phyloP scores from a whole-genome alignment of 1,284 basidiomycete genomes.

The Sporisorium exsertum region DNA sequence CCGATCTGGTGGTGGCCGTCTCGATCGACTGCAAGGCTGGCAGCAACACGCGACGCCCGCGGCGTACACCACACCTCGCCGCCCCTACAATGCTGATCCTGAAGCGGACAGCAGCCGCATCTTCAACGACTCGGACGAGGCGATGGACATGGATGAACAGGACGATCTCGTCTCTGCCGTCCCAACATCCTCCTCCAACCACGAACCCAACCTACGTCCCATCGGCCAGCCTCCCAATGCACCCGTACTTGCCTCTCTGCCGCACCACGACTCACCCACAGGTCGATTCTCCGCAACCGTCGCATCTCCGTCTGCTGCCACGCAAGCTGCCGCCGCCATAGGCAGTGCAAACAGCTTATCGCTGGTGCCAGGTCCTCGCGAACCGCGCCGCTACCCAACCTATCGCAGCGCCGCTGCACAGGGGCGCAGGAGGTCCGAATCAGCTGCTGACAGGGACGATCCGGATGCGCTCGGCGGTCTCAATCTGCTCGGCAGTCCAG shows the following conservation, averaged over 20 bases:
- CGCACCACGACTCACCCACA: slow-evolving; percentile 43
- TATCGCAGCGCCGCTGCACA: slow-evolving; percentile 4
- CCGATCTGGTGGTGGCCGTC: slow-evolving; percentile 27
- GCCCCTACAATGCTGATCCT: background rate
- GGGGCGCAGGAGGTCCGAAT: slow-evolving; percentile 17
- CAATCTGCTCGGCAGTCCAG: slow-evolving; percentile 10
- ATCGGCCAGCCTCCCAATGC: slow-evolving; percentile 34
- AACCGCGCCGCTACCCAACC: slow-evolving; percentile 6
- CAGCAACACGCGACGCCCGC: slow-evolving; percentile 20
- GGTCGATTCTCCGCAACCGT: slow-evolving; percentile 39
- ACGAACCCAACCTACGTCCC: background rate
- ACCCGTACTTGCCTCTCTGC: slow-evolving; percentile 32
- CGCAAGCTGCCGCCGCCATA: slow-evolving; percentile 3
- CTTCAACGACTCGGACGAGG: slow-evolving; percentile 23
- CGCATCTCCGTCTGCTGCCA: slow-evolving; percentile 14
- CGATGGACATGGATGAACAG: slow-evolving; percentile 51
- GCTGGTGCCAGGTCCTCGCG: slow-evolving; percentile 32
- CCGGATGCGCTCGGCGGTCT: slow-evolving; percentile 15
- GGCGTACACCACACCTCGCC: slow-evolving; percentile 19
- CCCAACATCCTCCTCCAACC: slow-evolving; percentile 8
- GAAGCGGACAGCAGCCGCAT: background rate
- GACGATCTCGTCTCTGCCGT: slow-evolving; percentile 17
- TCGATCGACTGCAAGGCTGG: slow-evolving; percentile 50
- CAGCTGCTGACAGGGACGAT: slow-evolving; percentile 8
- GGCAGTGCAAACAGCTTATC: slow-evolving; percentile 6